phyloP scores from a whole-genome alignment of 2,329 filamentous ascomycete genomes.

The Huntiella moniliformis region DNA sequence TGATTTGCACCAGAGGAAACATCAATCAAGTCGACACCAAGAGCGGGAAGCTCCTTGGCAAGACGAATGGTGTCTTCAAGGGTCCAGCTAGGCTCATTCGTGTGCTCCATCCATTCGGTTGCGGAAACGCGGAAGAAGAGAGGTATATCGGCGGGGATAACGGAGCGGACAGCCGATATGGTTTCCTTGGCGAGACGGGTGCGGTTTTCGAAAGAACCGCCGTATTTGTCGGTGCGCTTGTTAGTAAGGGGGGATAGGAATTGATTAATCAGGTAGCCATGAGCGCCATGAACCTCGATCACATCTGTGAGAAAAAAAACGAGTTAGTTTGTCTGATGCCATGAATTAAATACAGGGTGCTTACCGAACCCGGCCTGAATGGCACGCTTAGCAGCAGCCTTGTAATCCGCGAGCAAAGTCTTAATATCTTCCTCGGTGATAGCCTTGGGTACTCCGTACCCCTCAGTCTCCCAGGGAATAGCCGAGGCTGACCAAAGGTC shows the following conservation, averaged over 20 bases:
- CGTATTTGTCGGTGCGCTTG: conserved; percentile 43
- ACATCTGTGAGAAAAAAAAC: conserved; percentile 29
- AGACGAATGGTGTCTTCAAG: conserved; percentile 32
- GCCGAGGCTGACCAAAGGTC: conserved; percentile 33
- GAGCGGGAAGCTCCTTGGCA: conserved; percentile 50
- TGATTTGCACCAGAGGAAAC: conserved; percentile 61
- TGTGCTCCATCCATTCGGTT: conserved; percentile 42
- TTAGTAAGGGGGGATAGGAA: conserved; percentile 45
- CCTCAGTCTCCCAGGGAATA: conserved; percentile 36
- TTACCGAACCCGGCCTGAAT: conserved; percentile 42
- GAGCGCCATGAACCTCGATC: conserved; percentile 48
- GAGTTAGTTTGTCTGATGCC: conserved; percentile 7
- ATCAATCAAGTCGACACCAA: conserved; percentile 69
- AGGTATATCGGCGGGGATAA: conserved; percentile 34
- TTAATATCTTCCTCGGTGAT: conserved; percentile 53
- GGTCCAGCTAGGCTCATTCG: conserved; percentile 39
- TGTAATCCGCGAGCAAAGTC: conserved; percentile 42
- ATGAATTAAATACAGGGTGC: background rate
- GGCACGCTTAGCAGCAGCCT: conserved; percentile 36
- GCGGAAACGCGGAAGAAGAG: conserved; percentile 41
- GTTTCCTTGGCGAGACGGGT: conserved; percentile 40
- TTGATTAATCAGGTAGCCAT: conserved; percentile 47
- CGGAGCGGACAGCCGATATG: conserved; percentile 29
- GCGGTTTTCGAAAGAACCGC: conserved; percentile 47
- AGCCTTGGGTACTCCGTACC: conserved; percentile 43